These are phyloP conservation scores for Serendipita vermifera DNA, from an alignment of 768 basidiomycete genomes.

Conservation along the genomic window DNA sequence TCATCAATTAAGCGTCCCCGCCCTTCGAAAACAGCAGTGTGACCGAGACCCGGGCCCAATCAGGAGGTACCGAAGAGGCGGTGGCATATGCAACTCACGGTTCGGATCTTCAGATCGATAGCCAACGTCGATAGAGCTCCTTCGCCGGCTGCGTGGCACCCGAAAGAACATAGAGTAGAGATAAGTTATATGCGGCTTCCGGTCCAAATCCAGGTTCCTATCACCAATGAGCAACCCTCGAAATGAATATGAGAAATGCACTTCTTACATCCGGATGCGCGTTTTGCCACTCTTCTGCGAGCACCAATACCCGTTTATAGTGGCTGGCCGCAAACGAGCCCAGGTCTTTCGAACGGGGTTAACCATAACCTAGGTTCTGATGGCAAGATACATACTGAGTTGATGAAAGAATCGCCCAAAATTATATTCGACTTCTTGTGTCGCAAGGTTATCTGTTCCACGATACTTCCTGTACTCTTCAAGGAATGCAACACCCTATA, in stretches of 20 bases:
- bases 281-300: constrained; percentile 36
- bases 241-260: constrained; percentile 8
- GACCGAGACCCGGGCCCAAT: no score
- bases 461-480: constrained; percentile 64
- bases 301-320: constrained; percentile 62
- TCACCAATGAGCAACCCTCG: neutral
- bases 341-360: constrained; percentile 46
- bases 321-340: constrained; percentile 71
- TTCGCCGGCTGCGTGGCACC: constrained; percentile 62
- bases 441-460: constrained; percentile 28
- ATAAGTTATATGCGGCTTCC: constrained; percentile 82
- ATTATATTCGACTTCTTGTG: constrained; percentile 82
- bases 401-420: constrained; percentile 88
- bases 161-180: constrained; percentile 66
- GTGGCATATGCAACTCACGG: no score
- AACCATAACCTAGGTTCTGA: neutral
- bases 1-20: no score
- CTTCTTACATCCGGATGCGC: constrained; percentile 23
- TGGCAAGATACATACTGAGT: constrained; percentile 41
- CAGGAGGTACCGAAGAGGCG: no score
- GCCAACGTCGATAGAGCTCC: constrained; percentile 60
- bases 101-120: constrained; percentile 59
- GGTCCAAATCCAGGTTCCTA: constrained; percentile 44
- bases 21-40: no score
- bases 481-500: constrained; percentile 71